phyloP scores from a whole-genome alignment of 2,329 filamentous ascomycete genomes.

The Hyphodiscus sp. region DNA sequence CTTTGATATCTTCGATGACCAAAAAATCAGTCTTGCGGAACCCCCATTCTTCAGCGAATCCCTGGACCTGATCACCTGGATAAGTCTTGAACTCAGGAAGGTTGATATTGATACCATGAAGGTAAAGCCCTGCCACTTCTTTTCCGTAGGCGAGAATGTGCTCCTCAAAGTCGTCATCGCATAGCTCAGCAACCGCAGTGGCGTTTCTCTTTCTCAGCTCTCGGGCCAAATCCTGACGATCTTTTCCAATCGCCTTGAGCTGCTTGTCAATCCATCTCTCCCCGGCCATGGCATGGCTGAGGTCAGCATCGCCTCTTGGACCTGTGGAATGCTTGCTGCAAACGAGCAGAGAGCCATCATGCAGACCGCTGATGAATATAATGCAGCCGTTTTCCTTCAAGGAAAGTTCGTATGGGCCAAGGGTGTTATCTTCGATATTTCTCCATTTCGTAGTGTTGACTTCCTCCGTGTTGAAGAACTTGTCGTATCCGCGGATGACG shows the following conservation, averaged over 20 bases:
- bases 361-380: slow-evolving; percentile 89
- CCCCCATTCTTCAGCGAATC: slow-evolving; percentile 87
- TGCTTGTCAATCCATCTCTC: slow-evolving; percentile 79
- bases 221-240: slow-evolving; percentile 67
- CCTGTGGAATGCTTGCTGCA: slow-evolving; percentile 99
- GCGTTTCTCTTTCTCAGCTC: slow-evolving; percentile 74
- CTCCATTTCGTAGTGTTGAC: slow-evolving; percentile 76
- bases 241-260: slow-evolving; percentile 69
- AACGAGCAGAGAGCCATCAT: slow-evolving; percentile 85
- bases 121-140: slow-evolving; percentile 80
- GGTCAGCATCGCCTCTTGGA: slow-evolving; percentile 49
- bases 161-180: slow-evolving; percentile 94
- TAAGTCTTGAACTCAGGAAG: slow-evolving; percentile 88
- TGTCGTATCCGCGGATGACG: slow-evolving; percentile 87
- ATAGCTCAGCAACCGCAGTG: slow-evolving; percentile 94
- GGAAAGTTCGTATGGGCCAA: slow-evolving; percentile 88
- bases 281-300: slow-evolving; percentile 80
- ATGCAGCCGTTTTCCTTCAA: slow-evolving; percentile 99
- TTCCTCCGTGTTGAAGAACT: slow-evolving; percentile 95
- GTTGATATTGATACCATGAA: slow-evolving; percentile 95
- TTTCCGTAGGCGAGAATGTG: slow-evolving; percentile 86
- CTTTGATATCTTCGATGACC: slow-evolving; percentile 64
- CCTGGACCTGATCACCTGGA: slow-evolving; percentile 72
- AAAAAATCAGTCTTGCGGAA: slow-evolving; percentile 84
- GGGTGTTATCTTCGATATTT: slow-evolving; percentile 67